Base-by-base conservation (phyloP, 441 rosid species). In the Erodium chrysanthum region DNA sequence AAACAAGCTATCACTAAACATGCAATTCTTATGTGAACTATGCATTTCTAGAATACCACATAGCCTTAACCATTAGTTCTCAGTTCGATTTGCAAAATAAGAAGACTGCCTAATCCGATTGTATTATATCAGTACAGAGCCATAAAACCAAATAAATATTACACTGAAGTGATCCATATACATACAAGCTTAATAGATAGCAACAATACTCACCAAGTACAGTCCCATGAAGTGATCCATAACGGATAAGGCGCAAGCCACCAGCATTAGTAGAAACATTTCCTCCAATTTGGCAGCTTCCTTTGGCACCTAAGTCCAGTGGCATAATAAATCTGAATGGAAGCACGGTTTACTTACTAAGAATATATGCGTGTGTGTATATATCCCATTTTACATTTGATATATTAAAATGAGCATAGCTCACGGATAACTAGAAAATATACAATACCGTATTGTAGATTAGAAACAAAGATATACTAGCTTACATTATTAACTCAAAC, bases 201-300 rank as follows among this genome's bases (percentile, higher is more conserved):
- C 29, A 25, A 91, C 83, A 64, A 71, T 89, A 73, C 88, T 96
- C 71, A 25, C 29, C 29, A 25, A 25, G 29, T 25, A 25, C 29
- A 25, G 29, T 25, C 29, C 29, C 29, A 25, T 94, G 96, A 68
- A 94, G 88, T 66, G 98, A 91, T 73, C 98, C 98, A 76, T 91
- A 91, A 62, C 97, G 96, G 37, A 94, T 79, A 75, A 94, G 91
- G 68, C 96, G 96, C 76, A 94, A 80, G 66, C 98, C 97, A 80
- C 98, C 98, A 78, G 97, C 97, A 79, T 91, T 94, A 77, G 98
- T 94, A 75, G 98, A 91, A 78, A 94, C 86, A 76, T 91, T 94
- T 72, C 98, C 98, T 80, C 98, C 98, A 37, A 94, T 94, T 75
- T 94, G 98, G 80, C 98, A 94, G 87, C 98, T 91, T 73, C 97